Evolutionary conservation across 345 rosid genomes (phyloP), one percentile per base, ranked within the genome.

Genomic region (Crucihimalaya himalaica): DNA sequence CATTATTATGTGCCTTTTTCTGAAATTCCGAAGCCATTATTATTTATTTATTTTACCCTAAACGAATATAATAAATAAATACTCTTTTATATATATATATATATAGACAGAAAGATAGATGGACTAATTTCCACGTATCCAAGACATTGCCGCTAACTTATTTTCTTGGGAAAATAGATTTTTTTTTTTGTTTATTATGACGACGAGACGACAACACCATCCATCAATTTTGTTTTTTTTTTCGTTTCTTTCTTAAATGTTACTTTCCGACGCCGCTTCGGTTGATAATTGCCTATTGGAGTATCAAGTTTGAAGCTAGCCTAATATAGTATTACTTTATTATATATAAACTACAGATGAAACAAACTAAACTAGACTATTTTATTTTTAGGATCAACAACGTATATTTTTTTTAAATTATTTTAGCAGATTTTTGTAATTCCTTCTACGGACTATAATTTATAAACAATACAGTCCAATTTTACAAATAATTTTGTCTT

Each of bases 61-160:
- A 43, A 51, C 16, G 6, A 15, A 20, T 35, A 10, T 39, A 5
- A 40, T 4, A 39, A 5, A 13, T 2, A 15, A 57, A 40, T 14
- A 4, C n/a, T n/a, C n/a, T n/a, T n/a, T n/a, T 6, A 70, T 23
- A 23, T 2, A 35, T 12, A 29, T 7, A 5, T 4, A 5, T 29
- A 29, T 23, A 7, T 29, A 29, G 32, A 4, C n/a, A 29, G 1
- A 1, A 1, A 0, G 4, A 35, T 35, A 1, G 13, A 46, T 13
- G 2, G 46, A 50, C 48, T 62, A 18, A 27, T 51, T 39, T 72
- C 75, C 76, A 71, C 68, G 75, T 60, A 35, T n/a, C 21, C 51
- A 61, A 13, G 34, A 34, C 10, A n/a, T 15, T 34, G 19, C 66
- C 74, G 13, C 66, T 43, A 21, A 32, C 19, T 35, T 4, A 15